Conservation (phyloP, 371 early-diverging fungal genomes). For the Circinella umbellata region DNA sequence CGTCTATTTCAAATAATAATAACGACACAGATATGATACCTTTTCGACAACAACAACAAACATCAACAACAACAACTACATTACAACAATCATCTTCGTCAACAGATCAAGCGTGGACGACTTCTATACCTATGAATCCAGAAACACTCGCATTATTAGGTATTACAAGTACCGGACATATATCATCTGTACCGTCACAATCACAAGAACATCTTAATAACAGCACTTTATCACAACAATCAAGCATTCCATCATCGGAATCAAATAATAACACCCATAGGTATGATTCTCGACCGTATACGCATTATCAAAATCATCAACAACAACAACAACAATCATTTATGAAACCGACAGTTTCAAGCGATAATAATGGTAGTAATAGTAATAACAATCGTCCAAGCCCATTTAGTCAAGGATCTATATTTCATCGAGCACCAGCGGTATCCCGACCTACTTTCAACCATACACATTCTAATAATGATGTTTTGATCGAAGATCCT, state of each 20-base stretch:
- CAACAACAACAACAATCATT: not conserved
- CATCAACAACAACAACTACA: not conserved
- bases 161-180: not conserved
- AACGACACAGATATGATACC: not conserved
- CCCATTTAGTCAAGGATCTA: slow-evolving; percentile 5
- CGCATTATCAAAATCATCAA: not conserved
- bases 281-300: not conserved
- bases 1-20: not conserved
- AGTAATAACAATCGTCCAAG: not conserved
- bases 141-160: not conserved
- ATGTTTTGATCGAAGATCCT: not conserved
- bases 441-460: not conserved
- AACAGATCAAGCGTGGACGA: not conserved
- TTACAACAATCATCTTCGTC: not conserved
- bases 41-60: not conserved
- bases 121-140: not conserved
- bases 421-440: not conserved
- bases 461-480: not conserved
- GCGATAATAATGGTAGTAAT: not conserved
- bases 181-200: not conserved
- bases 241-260: too few species aligned
- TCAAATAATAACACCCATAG: not conserved
- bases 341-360: not conserved
- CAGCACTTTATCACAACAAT: too few species aligned
- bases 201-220: not conserved